These are phyloP conservation scores for Olyra latifolia DNA, from an alignment of 176 grass and related monocot genomes.

Conservation along the genomic window DNA sequence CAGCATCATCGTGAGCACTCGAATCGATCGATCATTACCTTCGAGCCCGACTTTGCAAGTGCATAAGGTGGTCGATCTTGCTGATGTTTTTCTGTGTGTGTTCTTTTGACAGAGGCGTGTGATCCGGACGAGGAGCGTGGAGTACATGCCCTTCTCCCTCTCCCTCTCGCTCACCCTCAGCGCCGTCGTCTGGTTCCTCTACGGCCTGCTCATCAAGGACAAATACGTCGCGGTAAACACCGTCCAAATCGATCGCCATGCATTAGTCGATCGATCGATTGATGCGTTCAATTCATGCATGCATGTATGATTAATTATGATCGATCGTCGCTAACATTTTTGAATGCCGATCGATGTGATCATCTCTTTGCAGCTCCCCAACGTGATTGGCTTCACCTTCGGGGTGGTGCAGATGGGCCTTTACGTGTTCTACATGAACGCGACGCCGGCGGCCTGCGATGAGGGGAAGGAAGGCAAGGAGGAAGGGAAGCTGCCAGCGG, in stretches of 20 bases:
- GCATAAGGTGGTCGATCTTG: not conserved
- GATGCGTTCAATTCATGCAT: not conserved
- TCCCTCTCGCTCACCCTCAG: conserved; percentile 87
- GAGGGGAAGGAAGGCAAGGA: conserved; percentile 30
- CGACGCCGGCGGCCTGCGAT: conserved; percentile 12
- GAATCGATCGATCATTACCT: not conserved
- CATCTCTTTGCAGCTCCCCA: conserved; percentile 53
- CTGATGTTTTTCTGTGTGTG: not conserved
- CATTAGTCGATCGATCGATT: not conserved
- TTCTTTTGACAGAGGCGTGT: conserved; percentile 54
- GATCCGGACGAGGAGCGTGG: conserved; percentile 68
- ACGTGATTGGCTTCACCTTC: conserved; percentile 68
- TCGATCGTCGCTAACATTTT: not conserved
- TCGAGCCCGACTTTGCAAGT: too few species aligned
- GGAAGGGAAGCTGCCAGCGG: conserved; percentile 16
- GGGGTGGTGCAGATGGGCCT: conserved; percentile 70
- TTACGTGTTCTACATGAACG: conserved; percentile 62
- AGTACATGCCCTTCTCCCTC: conserved; percentile 90
- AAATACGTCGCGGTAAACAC: conserved; percentile 64
- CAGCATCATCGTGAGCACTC: conserved; percentile 69
- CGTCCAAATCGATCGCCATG: not conserved
- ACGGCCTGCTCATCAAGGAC: conserved; percentile 78
- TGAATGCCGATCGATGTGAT: not conserved
- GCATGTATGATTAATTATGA: too few species aligned
- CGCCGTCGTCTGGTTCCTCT: conserved; percentile 80